A percentile compares a stretch with the other conserved stretches of the same genome.
Evolutionary conservation across 2,329 filamentous ascomycete species (phyloP).

Genomic region (Xylariaceae sp.): DNA sequence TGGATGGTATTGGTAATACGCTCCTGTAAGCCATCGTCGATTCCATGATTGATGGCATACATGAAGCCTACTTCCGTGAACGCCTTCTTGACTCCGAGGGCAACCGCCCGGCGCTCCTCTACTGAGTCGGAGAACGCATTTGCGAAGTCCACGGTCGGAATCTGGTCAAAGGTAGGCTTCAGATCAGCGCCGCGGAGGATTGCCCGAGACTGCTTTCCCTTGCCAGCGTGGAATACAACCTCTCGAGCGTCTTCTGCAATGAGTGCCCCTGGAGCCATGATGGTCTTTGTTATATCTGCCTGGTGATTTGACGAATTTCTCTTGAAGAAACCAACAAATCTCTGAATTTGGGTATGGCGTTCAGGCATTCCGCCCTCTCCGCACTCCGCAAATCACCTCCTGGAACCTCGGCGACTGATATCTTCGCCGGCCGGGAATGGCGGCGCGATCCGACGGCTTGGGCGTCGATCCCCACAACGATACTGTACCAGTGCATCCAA

Average conservation of each 20-base stretch:
- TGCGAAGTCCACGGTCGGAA: slow-evolving; percentile 5
- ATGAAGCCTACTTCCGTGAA: slow-evolving; percentile 18
- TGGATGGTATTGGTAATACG: slow-evolving; percentile 5
- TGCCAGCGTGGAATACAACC: slow-evolving; percentile 10
- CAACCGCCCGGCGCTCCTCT: slow-evolving; percentile 4
- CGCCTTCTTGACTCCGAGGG: slow-evolving; percentile 3
- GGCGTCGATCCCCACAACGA: too few relatives aligned
- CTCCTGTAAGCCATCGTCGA: slow-evolving; percentile 7
- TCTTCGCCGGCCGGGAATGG: too few relatives aligned
- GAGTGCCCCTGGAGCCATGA: slow-evolving; percentile 8
- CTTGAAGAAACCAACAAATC: too few relatives aligned
- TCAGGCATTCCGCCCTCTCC: not conserved
- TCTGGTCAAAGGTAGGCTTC: slow-evolving; percentile 4
- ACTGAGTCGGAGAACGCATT: not conserved
- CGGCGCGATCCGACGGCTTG: not conserved
- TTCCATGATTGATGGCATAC: slow-evolving; percentile 20
- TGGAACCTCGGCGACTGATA: too few relatives aligned
- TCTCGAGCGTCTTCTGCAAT: slow-evolving; percentile 4
- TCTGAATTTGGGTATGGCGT: too few relatives aligned
- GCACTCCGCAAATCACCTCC: not conserved
- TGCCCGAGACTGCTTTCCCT: slow-evolving; percentile 5
- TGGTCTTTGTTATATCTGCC: not conserved
- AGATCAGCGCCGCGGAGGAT: slow-evolving; percentile 2
- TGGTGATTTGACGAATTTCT: too few relatives aligned
- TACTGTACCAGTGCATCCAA: too few relatives aligned